Base-by-base conservation (phyloP, 2,329 filamentous ascomycete species). In the Talaromyces rugulosus region DNA sequence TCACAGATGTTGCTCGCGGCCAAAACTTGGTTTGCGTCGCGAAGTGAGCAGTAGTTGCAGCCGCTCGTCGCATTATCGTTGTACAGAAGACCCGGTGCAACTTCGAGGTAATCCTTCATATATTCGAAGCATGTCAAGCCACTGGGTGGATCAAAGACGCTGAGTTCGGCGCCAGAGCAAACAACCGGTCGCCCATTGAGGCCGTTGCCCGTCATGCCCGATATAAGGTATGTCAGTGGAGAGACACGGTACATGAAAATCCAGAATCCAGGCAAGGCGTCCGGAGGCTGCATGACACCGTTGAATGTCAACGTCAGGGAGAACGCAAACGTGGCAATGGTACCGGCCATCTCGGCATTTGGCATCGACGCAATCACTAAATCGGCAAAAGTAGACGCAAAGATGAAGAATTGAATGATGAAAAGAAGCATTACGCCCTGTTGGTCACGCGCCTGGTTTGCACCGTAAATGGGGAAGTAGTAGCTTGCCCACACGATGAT, bases 231-330 rank as follows among this genome's bases (percentile, higher is more conserved):
- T 0, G 86, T 89, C 63, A 90, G 87, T 0, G 87, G 87, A 0
- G 83, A 86, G 11, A 86, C 79, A 31, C 85, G 82, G 72, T 91
- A 89, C 89, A 91, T 91, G 77, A 90, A 91, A 63, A 86, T 85
- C 89, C 89, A 92, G 78, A 92, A 92, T 0, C 85, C 81, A 0
- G 89, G 89, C 1, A 92, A 79, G 0, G 81, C 80, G 4, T 69
- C 63, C 0, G 87, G 83, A 0, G 82, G 73, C 63, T 88, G 85
- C 61, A 91, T 76, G 5, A 91, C 87, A 70, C 87, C 74, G 28
- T 51, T 63, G 77, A 89, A 89, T 61, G 85, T 80, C 34, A 86
- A 75, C 63, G 80, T 83, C 71, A 89, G 81, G 31, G 84, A 79
- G 64, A 85, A 82, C 16, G 88, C 70, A 33, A 89, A 72, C 9